Base-by-base conservation (phyloP, 2,329 filamentous ascomycete species). In the Ophiostoma populinum region DNA sequence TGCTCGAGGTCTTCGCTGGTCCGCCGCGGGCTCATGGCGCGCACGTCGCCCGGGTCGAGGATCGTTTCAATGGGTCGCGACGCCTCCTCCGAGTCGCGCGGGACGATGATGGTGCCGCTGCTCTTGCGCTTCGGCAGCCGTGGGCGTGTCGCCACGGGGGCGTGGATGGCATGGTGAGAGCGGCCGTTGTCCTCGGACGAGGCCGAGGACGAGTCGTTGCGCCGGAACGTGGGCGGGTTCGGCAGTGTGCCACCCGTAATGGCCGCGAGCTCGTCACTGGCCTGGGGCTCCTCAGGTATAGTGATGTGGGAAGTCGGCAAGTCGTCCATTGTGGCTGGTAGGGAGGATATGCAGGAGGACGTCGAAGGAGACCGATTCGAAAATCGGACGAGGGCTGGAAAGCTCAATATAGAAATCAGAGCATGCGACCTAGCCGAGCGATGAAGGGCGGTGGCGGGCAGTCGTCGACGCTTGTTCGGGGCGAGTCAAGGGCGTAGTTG, bases 11-110 rank as follows among this genome's bases (percentile, higher is more conserved):
- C 87, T 50, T 90, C 83, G 48, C 78, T 92, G 44, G 83, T 93
- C 48, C 87, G 65, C 46, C 87, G 67, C 3, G 87, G 87, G 53
- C 86, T 94, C 87, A 98, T 95, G 41, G 83, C 80, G 49, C 87
- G 66, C 42, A 90, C 86, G 54, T 94, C 86, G 52, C 83, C 80
- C 17, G 85, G 79, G 18, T 85, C 82, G 46, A 85, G 80, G 43
- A 81, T 68, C 42, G 79, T 70, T 43, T 82, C 75, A 41, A 76
- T 60, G 24, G 80, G 70, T 44, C 81, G 78, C 41, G 82, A 72
- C 40, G 77, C 72, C 15, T 70, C 47, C 13, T 39, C 36, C 69
- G 79, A 54, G 50, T 87, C 80, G 45, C 81, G 71, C 24, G 79
- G 77, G 25, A 92, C 78, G 43, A 86, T 80, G 44, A 90, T 77